Conservation (phyloP, 1,139 yeast genomes). For the Geotrichum klebahnii region DNA sequence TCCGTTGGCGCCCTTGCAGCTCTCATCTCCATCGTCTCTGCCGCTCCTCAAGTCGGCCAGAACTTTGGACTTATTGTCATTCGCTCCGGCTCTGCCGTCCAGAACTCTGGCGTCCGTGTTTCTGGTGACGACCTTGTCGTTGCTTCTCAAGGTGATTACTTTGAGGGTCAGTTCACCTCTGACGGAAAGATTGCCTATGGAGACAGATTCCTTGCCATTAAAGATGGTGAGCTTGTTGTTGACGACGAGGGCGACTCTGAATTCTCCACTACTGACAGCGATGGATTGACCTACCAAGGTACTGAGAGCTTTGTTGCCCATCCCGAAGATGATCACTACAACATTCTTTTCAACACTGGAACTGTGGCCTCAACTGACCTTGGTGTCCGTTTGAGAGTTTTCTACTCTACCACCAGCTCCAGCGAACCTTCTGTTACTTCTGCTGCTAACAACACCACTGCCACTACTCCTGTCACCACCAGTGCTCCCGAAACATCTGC, state of each 20-base stretch:
- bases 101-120: conserved; percentile 2
- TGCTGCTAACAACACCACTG: background rate
- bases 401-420: background rate
- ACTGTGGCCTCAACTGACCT: background rate
- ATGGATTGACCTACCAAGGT: background rate
- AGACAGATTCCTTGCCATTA: conserved; percentile 8
- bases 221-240: background rate
- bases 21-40: conserved; percentile 10
- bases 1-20: conserved; percentile 3
- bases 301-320: conserved; percentile 1
- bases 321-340: background rate
- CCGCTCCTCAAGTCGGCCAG: conserved; percentile 13
- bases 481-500: background rate
- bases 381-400: background rate
- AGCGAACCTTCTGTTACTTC: background rate
- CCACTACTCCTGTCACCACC: background rate
- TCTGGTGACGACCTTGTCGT: conserved; percentile 2
- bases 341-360: background rate
- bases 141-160: background rate
- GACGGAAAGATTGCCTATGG: background rate
- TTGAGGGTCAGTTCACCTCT: conserved; percentile 2
- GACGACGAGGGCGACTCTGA: background rate
- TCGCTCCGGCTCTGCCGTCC: conserved; percentile 15
- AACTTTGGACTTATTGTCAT: conserved; percentile 15
- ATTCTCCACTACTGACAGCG: conserved; percentile 1